Percentiles rank a stretch among this genome's conserved stretches.
phyloP scores from a whole-genome alignment of 2,329 filamentous ascomycete species.

The Colletotrichum sp. region DNA sequence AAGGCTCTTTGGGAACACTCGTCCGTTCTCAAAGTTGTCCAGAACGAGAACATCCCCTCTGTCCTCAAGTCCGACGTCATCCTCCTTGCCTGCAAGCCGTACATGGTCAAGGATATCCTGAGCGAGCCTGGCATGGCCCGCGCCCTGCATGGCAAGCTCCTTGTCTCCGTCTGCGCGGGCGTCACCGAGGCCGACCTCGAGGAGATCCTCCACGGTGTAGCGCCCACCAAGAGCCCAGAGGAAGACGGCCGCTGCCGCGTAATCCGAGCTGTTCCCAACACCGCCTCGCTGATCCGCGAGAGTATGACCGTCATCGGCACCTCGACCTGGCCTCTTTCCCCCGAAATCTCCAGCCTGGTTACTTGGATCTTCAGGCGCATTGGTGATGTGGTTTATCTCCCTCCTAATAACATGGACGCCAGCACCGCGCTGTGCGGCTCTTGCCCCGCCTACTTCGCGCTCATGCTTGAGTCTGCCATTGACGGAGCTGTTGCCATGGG shows the following conservation, averaged over 20 bases:
- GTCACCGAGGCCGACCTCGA: constrained; percentile 74
- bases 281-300: constrained; percentile 77
- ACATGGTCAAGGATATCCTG: constrained; percentile 74
- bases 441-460: constrained; percentile 76
- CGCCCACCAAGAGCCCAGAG: constrained; percentile 50
- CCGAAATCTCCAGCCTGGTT: constrained; percentile 61
- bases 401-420: constrained; percentile 72
- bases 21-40: constrained; percentile 67
- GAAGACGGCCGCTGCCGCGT: constrained; percentile 63
- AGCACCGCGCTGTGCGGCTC: constrained; percentile 77
- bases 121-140: constrained; percentile 70
- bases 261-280: constrained; percentile 86
- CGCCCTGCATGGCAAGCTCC: constrained; percentile 78
- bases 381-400: constrained; percentile 72
- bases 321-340: constrained; percentile 60
- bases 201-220: constrained; percentile 62
- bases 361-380: constrained; percentile 81
- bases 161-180: constrained; percentile 83
- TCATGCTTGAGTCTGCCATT: constrained; percentile 77
- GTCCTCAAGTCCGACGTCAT: constrained; percentile 74
- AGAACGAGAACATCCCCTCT: constrained; percentile 74
- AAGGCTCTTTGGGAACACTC: constrained; percentile 68
- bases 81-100: constrained; percentile 81
- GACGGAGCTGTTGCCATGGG: constrained; percentile 84
- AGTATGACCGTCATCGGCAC: constrained; percentile 82